Evolutionary conservation across 441 rosid species (phyloP).

Genomic region (Aquilaria agallochum): DNA sequence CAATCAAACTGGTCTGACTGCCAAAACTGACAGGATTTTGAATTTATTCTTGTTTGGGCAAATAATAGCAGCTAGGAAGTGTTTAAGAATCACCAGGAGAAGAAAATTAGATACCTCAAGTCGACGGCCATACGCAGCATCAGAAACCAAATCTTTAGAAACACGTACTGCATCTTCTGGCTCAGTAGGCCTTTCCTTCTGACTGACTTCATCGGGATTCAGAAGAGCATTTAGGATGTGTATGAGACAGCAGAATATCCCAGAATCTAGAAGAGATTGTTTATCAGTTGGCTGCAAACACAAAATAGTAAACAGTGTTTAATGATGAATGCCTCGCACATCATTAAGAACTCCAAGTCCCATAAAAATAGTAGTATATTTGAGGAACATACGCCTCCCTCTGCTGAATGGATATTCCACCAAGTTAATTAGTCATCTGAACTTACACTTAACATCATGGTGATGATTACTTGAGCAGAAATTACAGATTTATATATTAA

Average conservation of each 20-base stretch:
- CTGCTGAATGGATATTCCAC: too few relatives aligned
- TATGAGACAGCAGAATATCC: conserved; percentile 95
- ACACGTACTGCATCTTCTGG: conserved; percentile 30
- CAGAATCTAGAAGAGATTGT: conserved; percentile 98
- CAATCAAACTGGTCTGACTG: too few relatives aligned
- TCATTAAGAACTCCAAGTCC: too few relatives aligned
- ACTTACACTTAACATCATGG: too few relatives aligned
- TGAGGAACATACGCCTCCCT: too few relatives aligned
- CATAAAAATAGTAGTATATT: too few relatives aligned
- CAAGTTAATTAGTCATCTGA: too few relatives aligned
- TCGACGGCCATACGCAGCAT: conserved; percentile 43
- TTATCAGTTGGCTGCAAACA: conserved; percentile 86
- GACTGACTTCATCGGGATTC: conserved; percentile 46
- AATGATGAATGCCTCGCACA: neutral
- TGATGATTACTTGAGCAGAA: too few relatives aligned
- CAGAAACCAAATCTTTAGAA: conserved; percentile 40
- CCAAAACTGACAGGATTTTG: too few relatives aligned
- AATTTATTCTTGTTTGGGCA: too few relatives aligned
- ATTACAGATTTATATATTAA: too few relatives aligned
- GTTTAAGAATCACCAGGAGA: conserved; percentile 1
- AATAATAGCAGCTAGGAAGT: neutral
- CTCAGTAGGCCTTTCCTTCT: conserved; percentile 26
- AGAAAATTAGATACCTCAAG: conserved; percentile 63
- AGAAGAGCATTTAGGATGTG: conserved; percentile 74
- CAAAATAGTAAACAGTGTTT: neutral